Evolutionary conservation across 2,329 filamentous ascomycete genomes (phyloP), one percentile per base, ranked within the genome.

Genomic region (Fusarium anthophilum): DNA sequence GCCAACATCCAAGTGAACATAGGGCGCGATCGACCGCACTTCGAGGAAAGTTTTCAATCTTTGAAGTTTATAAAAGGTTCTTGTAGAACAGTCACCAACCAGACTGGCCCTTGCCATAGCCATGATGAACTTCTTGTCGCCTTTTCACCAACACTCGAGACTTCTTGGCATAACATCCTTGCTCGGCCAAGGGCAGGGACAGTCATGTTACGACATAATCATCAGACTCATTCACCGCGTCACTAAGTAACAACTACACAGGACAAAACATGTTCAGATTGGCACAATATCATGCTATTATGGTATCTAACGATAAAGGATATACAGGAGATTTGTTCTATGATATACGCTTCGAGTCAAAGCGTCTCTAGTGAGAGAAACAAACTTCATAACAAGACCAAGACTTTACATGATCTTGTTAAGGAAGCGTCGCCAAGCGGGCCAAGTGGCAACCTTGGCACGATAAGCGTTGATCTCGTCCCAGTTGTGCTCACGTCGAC

Each of bases 401-500:
- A 35, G n/a, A 38, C 39, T 51, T 76, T 83, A 85, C 58, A 86
- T 83, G 60, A 85, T 43, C 60, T 78, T 80, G 78, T 84, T 65
- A 6, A 83, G 54, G 28, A 80, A 53, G 8, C 84, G 82, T 78
- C 82, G 83, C 88, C 88, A 91, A 18, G 82, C 79, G 4, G 89
- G 89, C 84, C 84, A 87, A 8, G 81, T 77, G 22, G 86, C 87
- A 26, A 89, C 79, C 80, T 84, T 79, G 43, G 84, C 86, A 37
- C 86, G 85, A 76, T 87, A 84, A 43, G 83, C 86, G 79, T 91
- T 87, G 82, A 92, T 91, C 45, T 83, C 83, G 17, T 91, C 90
- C 89, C 89, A 92, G 79, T 93, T 88, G 65, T 92, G 86, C 81
- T 90, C 88, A 73, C 91, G 87, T 65, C 91, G 88, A 58, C 90